Conservation (phyloP, 2,329 filamentous ascomycete species). For the Celoporthe dispersa region DNA sequence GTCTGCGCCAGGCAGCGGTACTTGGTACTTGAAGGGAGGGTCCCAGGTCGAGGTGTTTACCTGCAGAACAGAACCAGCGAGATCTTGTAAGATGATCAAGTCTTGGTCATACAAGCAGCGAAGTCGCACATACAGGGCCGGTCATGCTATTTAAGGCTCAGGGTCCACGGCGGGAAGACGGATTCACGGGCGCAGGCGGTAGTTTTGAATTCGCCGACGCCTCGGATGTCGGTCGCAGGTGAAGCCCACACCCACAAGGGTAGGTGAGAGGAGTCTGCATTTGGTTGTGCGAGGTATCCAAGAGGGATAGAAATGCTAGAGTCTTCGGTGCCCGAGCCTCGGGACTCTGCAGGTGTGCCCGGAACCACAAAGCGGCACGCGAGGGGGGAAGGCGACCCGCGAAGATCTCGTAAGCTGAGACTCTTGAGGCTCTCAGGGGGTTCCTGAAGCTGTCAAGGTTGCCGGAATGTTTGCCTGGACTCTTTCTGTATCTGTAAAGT, state of each 20-base stretch:
- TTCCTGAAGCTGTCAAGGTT: background rate
- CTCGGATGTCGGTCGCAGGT: slow-evolving; percentile 22
- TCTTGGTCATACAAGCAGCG: background rate
- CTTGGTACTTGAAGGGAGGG: too few species aligned
- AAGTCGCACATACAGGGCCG: background rate
- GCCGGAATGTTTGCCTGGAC: background rate
- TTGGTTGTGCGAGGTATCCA: background rate
- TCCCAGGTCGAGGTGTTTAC: background rate
- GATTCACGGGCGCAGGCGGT: background rate
- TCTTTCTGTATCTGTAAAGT: background rate
- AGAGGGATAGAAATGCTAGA: background rate
- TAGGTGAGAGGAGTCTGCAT: slow-evolving; percentile 8
- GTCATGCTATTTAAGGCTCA: slow-evolving; percentile 4
- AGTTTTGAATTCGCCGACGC: slow-evolving; percentile 7
- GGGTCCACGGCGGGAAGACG: background rate
- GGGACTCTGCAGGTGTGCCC: slow-evolving; percentile 8
- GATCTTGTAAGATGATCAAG: too few species aligned
- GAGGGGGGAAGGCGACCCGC: background rate
- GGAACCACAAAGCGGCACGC: slow-evolving; percentile 1
- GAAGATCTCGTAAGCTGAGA: background rate
- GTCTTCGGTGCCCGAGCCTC: slow-evolving; percentile 15
- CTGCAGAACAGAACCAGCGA: background rate
- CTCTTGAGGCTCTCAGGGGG: background rate
- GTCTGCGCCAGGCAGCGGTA: background rate
- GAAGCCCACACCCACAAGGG: slow-evolving; percentile 6